A percentile compares a stretch with the other conserved stretches of the same genome.
Conservation (phyloP, 495 filamentous ascomycete species). For the Talaromyces wortmannii region DNA sequence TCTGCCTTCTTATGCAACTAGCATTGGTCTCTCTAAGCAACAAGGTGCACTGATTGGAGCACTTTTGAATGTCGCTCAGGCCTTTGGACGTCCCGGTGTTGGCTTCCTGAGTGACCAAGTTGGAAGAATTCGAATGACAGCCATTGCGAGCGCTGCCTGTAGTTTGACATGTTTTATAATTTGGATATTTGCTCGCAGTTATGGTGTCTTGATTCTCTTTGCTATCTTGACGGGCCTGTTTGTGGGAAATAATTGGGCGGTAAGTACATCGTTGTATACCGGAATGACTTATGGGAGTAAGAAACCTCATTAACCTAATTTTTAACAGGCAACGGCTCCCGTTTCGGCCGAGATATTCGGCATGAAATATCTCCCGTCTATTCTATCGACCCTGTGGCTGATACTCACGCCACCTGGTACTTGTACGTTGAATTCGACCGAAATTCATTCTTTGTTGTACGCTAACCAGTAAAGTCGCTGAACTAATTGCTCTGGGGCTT, state of each 20-base stretch:
- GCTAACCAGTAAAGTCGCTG: slow-evolving; percentile 35
- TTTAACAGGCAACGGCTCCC: slow-evolving; percentile 16
- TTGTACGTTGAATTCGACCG: slow-evolving; percentile 4
- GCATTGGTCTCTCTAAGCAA: slow-evolving; percentile 50
- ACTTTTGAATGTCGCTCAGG: slow-evolving; percentile 61
- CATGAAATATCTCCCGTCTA: slow-evolving; percentile 49
- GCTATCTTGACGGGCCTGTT: slow-evolving; percentile 55
- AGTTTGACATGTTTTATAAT: slow-evolving; percentile 43
- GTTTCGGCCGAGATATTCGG: slow-evolving; percentile 48
- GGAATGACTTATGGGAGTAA: too few species aligned
- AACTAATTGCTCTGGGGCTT: slow-evolving; percentile 62
- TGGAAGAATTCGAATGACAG: slow-evolving; percentile 59
- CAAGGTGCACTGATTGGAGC: slow-evolving; percentile 60
- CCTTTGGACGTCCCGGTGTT: slow-evolving; percentile 57
- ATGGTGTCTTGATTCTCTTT: slow-evolving; percentile 57
- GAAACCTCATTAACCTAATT: too few species aligned
- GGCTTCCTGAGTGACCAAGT: slow-evolving; percentile 59
- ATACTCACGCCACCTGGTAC: slow-evolving; percentile 53
- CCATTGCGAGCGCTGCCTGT: slow-evolving; percentile 39
- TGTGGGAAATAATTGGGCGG: slow-evolving; percentile 23
- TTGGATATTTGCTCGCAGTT: slow-evolving; percentile 58
- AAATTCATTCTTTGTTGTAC: too few species aligned
- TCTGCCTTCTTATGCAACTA: slow-evolving; percentile 25
- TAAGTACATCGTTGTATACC: not conserved
- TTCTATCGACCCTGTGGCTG: slow-evolving; percentile 59